Evolutionary conservation across 305 asterid species (phyloP).

Genomic region (Fraxinus baroniana): DNA sequence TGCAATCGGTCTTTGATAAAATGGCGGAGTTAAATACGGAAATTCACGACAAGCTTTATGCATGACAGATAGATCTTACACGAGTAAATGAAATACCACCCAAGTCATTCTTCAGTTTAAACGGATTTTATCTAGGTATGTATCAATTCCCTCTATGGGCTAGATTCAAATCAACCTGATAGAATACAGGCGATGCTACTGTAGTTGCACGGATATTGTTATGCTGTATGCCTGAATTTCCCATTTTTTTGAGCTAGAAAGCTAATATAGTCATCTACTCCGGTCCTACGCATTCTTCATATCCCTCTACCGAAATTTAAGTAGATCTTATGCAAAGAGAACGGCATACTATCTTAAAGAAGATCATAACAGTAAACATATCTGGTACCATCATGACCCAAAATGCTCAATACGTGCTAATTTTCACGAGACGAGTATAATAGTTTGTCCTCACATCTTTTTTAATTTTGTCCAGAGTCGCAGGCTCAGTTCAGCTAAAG

Average conservation of each 20-base stretch:
- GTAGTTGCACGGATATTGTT: neutral
- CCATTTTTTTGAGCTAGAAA: neutral
- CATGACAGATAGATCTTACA: neutral
- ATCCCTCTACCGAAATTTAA: neutral
- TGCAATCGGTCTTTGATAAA: neutral
- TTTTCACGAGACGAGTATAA: neutral
- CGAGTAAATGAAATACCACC: neutral
- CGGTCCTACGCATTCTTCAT: neutral
- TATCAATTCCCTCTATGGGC: neutral
- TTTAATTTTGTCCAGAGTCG: neutral
- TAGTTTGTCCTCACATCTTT: neutral
- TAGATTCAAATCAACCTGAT: neutral
- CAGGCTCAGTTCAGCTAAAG: neutral
- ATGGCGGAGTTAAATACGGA: neutral
- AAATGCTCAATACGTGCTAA: neutral
- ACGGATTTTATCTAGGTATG: neutral
- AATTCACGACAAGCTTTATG: neutral
- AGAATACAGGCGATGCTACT: neutral
- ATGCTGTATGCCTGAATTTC: neutral
- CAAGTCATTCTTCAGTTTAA: neutral
- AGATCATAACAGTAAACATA: neutral
- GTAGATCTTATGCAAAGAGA: neutral
- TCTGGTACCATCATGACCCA: neutral
- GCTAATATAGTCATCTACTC: neutral
- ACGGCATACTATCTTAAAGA: neutral